Base-by-base conservation (phyloP, 768 basidiomycete genomes). In the Leucogyrophana mollusca region DNA sequence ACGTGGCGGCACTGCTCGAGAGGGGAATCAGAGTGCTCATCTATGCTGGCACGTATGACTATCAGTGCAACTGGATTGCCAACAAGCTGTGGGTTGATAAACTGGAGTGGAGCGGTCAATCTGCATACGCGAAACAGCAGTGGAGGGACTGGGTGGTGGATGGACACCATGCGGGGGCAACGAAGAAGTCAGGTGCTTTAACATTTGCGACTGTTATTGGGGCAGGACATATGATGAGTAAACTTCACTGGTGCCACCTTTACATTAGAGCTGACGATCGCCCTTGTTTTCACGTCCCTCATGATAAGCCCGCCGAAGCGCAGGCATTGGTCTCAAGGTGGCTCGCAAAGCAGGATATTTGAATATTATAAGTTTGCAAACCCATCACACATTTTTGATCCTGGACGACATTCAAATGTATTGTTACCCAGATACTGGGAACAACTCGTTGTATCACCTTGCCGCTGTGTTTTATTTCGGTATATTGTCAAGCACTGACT, bases 151-250 rank as follows among this genome's bases (percentile, higher is more conserved):
- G 85, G 85, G 55, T 56, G 0, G 75, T 87, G 8, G 68, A 78
- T 49, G 80, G 78, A 9, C 54, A 71, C 44, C 62, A 62, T 34
- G 86, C 76, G 0, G 86, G 86, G 4, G 69, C 71, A 57, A 80
- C 76, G 35, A 80, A 82, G 62, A 71, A 65, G 23, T 72, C 71
- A 27, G 76, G 73, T 6, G 75, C 76, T 16, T 64, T 91, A 46
- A 86, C 83, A 30, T 87, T 82, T 58, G 78, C 76, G 13, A 85
- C 80, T 0, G 65, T 87, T 30, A 64, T 73, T 36, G 83, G 75
- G 4, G 88, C 85, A 22, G 87, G 87, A n/a, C 87, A 90, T 67
- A 85, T 85, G 83, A 84, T 83, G 33, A 55, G 70, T 60, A 27
- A 17, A 40, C 48, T 45, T 24, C 23, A 34, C 16, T 33, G 35